Base-by-base conservation (phyloP, 306 rosid species). In the Pyrus betulifolia region DNA sequence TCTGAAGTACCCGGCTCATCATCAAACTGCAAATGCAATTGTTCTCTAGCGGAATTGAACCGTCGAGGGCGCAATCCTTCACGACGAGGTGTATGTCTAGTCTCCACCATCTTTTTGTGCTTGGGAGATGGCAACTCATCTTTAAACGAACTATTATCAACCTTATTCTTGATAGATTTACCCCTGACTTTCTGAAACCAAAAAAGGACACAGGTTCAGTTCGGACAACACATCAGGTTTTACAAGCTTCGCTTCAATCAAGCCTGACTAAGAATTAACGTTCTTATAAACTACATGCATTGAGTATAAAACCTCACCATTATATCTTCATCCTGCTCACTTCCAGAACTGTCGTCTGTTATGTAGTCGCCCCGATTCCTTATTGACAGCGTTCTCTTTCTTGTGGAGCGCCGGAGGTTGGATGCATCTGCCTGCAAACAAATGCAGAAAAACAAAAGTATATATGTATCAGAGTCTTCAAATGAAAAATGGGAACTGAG, bases 61-160 rank as follows among this genome's bases (percentile, higher is more conserved):
- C 89, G 90, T 49, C 99, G 99, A 81, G 99, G 99, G 13, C 99
- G 87, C 66, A 95, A 82, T 72, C 99, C 99, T 86, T 95, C 99
- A 19, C 99, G 97, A 44, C 97, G 85, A 44, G 99, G 99, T 22
- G 85, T 70, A 40, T 83, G 69, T 71, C 83, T 81, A 69, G 79
- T 80, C 71, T 84, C 89, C 49, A 78, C 68, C 5, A 44, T 59
- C 74, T 87, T 86, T 80, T 85, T 90, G 86, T 79, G 90, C 87
- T 89, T 94, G 30, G 76, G 79, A 77, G 91, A 85, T 63, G 86
- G 80, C 64, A 76, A 80, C 14, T 79, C 97, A 51, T 86, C 92
- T 46, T 59, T 89, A 69, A 79, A 87, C 57, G 76, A 83, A 42
- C 81, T 85, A 74, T 79, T 86, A 72, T 68, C 78, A 68, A 83